Conservation (phyloP, 192 early-diverging fungal species). For the Linnemannia exigua region DNA sequence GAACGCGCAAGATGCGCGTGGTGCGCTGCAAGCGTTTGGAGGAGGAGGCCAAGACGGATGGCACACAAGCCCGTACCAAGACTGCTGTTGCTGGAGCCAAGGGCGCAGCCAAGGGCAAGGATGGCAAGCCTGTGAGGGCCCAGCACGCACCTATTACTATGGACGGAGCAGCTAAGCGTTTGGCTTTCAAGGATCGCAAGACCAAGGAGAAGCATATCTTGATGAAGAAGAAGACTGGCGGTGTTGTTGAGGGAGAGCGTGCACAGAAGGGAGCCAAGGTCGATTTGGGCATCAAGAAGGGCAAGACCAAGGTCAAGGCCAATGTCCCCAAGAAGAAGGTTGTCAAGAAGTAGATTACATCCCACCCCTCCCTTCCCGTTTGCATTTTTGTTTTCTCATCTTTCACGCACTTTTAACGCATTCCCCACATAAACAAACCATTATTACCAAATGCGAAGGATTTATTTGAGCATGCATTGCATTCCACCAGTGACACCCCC, state of each 20-base stretch:
- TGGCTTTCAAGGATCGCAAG: conserved; percentile 49
- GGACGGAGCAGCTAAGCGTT: conserved; percentile 45
- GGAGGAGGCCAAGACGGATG: conserved; percentile 48
- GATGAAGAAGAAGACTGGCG: conserved; percentile 44
- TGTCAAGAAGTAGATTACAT: conserved; percentile 38
- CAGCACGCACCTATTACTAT: conserved; percentile 50
- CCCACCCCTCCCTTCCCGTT: neutral
- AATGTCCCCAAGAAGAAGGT: conserved; percentile 58
- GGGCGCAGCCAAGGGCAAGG: conserved; percentile 28
- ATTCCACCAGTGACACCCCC: neutral
- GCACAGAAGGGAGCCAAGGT: conserved; percentile 55
- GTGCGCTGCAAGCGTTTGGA: conserved; percentile 62
- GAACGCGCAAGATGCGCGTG: conserved; percentile 74
- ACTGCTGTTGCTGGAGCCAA: conserved; percentile 24
- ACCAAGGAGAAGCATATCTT: conserved; percentile 45
- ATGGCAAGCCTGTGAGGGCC: conserved; percentile 20
- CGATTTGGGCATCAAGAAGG: conserved; percentile 55
- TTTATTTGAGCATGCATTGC: too few relatives aligned
- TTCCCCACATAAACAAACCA: neutral
- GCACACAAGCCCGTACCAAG: conserved; percentile 28
- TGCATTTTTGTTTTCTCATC: neutral
- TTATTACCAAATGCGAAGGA: neutral
- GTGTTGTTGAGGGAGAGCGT: conserved; percentile 49
- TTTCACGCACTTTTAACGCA: neutral
- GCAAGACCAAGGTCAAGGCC: conserved; percentile 55